Conservation (phyloP, 2,329 filamentous ascomycete genomes). For the Aspergillus chevalieri region DNA sequence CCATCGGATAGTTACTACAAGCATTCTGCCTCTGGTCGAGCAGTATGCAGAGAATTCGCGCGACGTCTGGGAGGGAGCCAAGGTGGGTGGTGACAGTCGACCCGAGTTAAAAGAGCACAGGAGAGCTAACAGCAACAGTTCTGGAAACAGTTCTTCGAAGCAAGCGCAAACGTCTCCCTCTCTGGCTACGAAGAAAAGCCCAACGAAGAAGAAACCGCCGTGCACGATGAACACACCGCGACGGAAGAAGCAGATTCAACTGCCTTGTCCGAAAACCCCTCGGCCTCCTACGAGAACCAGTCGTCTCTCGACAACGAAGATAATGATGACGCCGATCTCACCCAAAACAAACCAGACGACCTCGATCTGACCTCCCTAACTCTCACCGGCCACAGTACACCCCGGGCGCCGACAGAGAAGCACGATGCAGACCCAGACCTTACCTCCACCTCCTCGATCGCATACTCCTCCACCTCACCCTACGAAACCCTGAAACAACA, state of each 20-base stretch:
- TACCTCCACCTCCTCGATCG: constrained; percentile 36
- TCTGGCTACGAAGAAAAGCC: constrained; percentile 85
- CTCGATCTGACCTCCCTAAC: constrained; percentile 40
- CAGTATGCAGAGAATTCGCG: constrained; percentile 91
- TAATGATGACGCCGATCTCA: neutral
- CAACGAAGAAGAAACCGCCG: constrained; percentile 50
- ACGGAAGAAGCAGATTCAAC: constrained; percentile 32
- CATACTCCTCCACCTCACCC: constrained; percentile 58
- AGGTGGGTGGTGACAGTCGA: constrained; percentile 48
- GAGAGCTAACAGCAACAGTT: constrained; percentile 54
- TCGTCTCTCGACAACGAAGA: constrained; percentile 15
- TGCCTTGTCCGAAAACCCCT: constrained; percentile 31
- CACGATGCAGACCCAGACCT: constrained; percentile 28
- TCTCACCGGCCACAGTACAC: constrained; percentile 45
- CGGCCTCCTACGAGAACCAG: constrained; percentile 38
- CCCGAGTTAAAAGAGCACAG: neutral
- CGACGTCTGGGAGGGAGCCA: constrained; percentile 93
- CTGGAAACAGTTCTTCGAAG: constrained; percentile 99
- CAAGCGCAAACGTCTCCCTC: constrained; percentile 92
- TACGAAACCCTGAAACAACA: constrained; percentile 69
- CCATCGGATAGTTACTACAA: constrained; percentile 90
- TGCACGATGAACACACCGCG: constrained; percentile 49
- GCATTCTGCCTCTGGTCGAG: constrained; percentile 87
- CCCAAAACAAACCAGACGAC: constrained; percentile 32
- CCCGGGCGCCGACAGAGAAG: constrained; percentile 28